A percentile compares a stretch with the other conserved stretches of the same genome.
Evolutionary conservation across 345 rosid species (phyloP).

Genomic region (Microcos paniculata): DNA sequence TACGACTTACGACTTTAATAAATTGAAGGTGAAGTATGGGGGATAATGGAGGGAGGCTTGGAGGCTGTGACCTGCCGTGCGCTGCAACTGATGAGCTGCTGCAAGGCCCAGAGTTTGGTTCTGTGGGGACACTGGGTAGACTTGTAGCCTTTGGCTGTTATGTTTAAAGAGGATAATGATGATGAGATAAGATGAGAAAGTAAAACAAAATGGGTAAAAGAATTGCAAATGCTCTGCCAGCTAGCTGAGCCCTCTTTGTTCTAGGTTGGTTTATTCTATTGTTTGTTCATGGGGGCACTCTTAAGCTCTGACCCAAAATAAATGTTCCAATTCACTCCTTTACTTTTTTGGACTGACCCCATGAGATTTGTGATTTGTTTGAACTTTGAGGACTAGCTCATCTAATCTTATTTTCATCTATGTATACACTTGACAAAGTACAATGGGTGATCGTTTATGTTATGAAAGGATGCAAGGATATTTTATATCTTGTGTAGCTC

Average conservation of each 20-base stretch:
- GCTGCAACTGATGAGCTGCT: not conserved
- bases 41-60: not conserved
- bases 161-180: conserved; percentile 15
- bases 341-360: not conserved
- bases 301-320: not conserved
- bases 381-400: not conserved
- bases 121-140: not conserved
- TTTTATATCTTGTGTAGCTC: too few relatives aligned
- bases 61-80: not conserved
- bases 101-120: not conserved
- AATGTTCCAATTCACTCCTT: not conserved
- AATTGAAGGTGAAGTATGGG: conserved; percentile 13
- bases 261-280: not conserved
- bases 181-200: not conserved
- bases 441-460: too few relatives aligned
- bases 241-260: not conserved
- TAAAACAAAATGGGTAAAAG: not conserved
- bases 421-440: too few relatives aligned
- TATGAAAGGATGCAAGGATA: too few relatives aligned
- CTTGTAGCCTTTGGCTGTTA: conserved; percentile 1
- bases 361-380: too few relatives aligned
- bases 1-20: conserved; percentile 22
- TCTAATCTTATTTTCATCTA: not conserved
- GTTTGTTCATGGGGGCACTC: not conserved
- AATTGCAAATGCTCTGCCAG: not conserved